phyloP scores from a whole-genome alignment of 2,329 filamentous ascomycete species.

The Diaporthe vexans region DNA sequence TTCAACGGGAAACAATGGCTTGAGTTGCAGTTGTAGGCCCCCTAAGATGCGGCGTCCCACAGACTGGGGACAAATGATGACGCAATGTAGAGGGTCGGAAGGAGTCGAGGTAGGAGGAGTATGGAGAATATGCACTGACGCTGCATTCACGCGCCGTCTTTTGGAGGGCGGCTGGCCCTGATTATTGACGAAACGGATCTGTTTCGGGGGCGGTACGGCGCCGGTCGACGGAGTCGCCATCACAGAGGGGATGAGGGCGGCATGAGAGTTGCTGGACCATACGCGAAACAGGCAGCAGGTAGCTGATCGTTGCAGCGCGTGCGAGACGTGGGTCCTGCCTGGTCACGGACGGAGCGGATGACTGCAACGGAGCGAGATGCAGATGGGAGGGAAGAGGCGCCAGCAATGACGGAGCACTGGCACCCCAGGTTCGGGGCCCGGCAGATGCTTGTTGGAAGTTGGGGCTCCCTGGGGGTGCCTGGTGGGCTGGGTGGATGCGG shows the following conservation, averaged over 20 bases:
- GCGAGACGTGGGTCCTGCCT: slow-evolving; percentile 34
- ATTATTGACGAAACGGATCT: slow-evolving; percentile 85
- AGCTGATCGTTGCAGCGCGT: slow-evolving; percentile 24
- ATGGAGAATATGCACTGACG: slow-evolving; percentile 64
- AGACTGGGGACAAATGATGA: neutral
- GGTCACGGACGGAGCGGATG: slow-evolving; percentile 17
- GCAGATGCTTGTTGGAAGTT: slow-evolving; percentile 22
- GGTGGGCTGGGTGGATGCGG: slow-evolving; percentile 22
- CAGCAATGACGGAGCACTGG: slow-evolving; percentile 32
- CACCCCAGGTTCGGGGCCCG: slow-evolving; percentile 30
- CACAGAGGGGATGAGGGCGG: slow-evolving; percentile 43
- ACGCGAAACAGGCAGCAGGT: slow-evolving; percentile 20
- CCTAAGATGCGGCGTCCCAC: neutral
- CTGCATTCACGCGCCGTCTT: slow-evolving; percentile 82
- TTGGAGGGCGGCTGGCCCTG: slow-evolving; percentile 86
- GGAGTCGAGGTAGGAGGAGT: neutral
- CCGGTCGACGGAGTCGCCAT: slow-evolving; percentile 63
- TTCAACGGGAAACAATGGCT: neutral
- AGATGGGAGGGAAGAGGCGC: slow-evolving; percentile 10
- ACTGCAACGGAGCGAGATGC: slow-evolving; percentile 21
- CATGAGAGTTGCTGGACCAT: slow-evolving; percentile 32
- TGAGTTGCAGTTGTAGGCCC: neutral
- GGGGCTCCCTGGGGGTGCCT: slow-evolving; percentile 6
- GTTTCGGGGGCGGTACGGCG: slow-evolving; percentile 63
- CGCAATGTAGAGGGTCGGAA: slow-evolving; percentile 20